Evolutionary conservation across 2,329 filamentous ascomycete genomes (phyloP).

Genomic region (Alternaria burnsii): DNA sequence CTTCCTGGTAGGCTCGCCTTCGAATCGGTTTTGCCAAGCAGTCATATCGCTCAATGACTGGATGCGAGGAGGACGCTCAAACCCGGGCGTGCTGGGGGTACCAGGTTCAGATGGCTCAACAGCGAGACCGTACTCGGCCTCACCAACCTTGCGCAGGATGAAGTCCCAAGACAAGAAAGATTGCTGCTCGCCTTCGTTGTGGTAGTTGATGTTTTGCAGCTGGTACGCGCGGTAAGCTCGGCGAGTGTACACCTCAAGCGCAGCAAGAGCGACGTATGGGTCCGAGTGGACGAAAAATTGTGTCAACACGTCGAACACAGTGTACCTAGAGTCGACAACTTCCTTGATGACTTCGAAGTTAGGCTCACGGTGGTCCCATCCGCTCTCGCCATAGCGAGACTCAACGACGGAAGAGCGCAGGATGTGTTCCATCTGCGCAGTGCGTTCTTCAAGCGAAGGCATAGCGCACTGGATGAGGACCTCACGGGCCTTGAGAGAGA

Average conservation of each 20-base stretch:
- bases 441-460: constrained; percentile 93
- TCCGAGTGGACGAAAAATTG: constrained; percentile 96
- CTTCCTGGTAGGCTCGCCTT: constrained; percentile 80
- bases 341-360: constrained; percentile 92
- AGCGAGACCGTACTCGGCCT: constrained; percentile 87
- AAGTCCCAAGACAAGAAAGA: constrained; percentile 96
- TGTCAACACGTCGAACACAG: constrained; percentile 93
- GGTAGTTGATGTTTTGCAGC: constrained; percentile 87
- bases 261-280: constrained; percentile 91
- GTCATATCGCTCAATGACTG: constrained; percentile 97
- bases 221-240: constrained; percentile 97
- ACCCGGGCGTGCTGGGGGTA: constrained; percentile 71
- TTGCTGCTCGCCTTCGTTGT: constrained; percentile 76
- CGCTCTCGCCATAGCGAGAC: constrained; percentile 96
- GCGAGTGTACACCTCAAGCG: constrained; percentile 94
- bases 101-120: constrained; percentile 82
- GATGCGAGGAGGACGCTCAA: constrained; percentile 74
- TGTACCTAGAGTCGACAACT: constrained; percentile 98
- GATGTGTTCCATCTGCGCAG: constrained; percentile 98
- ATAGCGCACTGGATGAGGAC: constrained; percentile 96
- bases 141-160: constrained; percentile 88
- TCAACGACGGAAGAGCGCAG: constrained; percentile 93
- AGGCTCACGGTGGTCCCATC: constrained; percentile 95
- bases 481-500: constrained; percentile 95
- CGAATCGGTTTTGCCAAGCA: constrained; percentile 77